Evolutionary conservation across 176 grass and related monocot species (phyloP), one percentile per base, ranked within the genome.

Genomic region (Zea luxurians): DNA sequence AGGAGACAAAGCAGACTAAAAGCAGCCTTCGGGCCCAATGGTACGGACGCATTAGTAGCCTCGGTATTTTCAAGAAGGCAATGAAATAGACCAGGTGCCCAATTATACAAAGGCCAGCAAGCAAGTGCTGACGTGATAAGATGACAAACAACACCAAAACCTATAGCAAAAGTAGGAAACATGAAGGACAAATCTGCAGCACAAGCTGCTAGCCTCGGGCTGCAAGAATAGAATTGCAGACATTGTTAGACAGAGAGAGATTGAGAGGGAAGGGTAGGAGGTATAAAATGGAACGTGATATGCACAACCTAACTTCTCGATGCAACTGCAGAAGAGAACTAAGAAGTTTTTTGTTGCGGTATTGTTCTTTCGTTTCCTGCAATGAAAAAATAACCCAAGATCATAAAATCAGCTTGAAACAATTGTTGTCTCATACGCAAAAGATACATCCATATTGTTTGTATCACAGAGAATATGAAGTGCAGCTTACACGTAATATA

Each of bases 311-410:
- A 73, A 98, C 88, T 89, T 98, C 95, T 75, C 89, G 85, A 73
- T 98, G 95, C 43, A 97, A 77, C 60, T 86, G 91, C 78, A 98
- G 81, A 84, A 98, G 91, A 80, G 89, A 81, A 66, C 78, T 94
- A 65, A 94, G 87, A 88, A 98, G 89, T 70, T 94, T 97, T 84
- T 94, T 98, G 70, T 98, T 98, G 78, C 95, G 95, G 76, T 94
- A 98, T 76, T 94, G 87, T 43, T 92, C 91, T 84, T 94, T 98
- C 63, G 89, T 82, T 80, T 80, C 89, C 95, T 98, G 83, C 50
- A 86, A 61, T 79, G 7, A 76, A 71, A 75, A 58, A 83, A 69
- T 75, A 54, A 65, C 41, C 43, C 54, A 75, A 80, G 44, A 60
- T 11, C 42, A 80, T 0, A 64, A 61, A 53, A 21, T 46, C 13